A percentile compares a stretch with the other conserved stretches of the same genome.
Conservation (phyloP, 2,329 filamentous ascomycete genomes). For the Hymenotorrendiella dingleyae region DNA sequence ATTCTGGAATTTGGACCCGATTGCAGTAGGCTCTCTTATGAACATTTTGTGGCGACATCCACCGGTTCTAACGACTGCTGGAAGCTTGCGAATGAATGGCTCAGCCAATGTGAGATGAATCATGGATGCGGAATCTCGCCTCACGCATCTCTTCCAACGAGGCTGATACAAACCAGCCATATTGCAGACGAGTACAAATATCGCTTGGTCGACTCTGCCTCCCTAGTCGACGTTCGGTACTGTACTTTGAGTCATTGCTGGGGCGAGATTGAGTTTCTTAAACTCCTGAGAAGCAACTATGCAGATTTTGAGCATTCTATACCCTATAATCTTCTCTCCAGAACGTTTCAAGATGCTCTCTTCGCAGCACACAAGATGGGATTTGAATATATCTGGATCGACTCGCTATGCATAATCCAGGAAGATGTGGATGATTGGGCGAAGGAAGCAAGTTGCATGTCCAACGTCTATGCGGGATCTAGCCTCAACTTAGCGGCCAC, state of each 20-base stretch:
- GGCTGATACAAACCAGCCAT: not conserved
- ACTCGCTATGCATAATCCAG: not conserved
- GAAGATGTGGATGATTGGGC: conserved; percentile 18
- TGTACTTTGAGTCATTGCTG: conserved; percentile 1
- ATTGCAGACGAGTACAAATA: not conserved
- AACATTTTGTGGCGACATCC: no score
- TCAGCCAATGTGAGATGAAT: not conserved
- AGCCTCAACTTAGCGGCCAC: not conserved
- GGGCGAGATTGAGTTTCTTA: not conserved
- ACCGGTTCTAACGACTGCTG: not conserved
- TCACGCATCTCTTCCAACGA: not conserved
- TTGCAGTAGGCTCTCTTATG: no score
- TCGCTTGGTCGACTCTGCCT: not conserved
- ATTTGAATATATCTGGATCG: not conserved
- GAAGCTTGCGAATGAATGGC: not conserved
- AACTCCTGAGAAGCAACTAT: no score
- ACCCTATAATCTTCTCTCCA: not conserved
- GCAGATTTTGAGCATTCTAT: not conserved
- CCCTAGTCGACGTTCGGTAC: not conserved
- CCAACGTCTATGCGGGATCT: conserved; percentile 10
- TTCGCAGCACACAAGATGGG: not conserved
- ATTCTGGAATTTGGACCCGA: no score
- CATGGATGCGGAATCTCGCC: not conserved
- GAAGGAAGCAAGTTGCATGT: conserved; percentile 21
- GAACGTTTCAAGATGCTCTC: not conserved